Evolutionary conservation across 1,284 basidiomycete genomes (phyloP).

Genomic region (Coniferiporia sulphurascens): DNA sequence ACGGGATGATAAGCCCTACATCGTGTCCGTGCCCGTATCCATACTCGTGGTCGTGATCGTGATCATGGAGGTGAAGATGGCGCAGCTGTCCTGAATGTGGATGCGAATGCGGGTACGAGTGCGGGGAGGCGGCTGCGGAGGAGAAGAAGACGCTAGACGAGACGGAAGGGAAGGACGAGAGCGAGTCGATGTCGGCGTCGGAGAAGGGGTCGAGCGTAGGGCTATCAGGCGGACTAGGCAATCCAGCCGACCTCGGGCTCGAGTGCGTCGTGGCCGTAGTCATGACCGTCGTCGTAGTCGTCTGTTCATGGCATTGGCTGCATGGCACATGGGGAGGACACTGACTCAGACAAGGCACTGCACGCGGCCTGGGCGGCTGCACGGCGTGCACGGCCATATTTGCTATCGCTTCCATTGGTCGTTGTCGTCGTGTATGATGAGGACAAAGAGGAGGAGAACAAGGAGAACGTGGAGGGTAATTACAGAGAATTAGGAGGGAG

Average conservation of each 20-base stretch:
- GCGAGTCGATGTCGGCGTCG: conserved; percentile 36
- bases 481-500: neutral
- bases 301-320: conserved; percentile 4
- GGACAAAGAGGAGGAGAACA: neutral
- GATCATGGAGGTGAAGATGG: conserved; percentile 25
- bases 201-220: conserved; percentile 30
- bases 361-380: neutral
- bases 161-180: conserved; percentile 67
- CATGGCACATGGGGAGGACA: neutral
- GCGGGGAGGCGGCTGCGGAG: conserved; percentile 58
- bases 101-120: conserved; percentile 32
- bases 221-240: conserved; percentile 52
- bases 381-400: neutral
- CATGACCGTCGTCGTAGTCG: conserved; percentile 19
- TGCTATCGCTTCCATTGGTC: neutral
- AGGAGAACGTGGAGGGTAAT: neutral
- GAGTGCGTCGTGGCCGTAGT: conserved; percentile 26
- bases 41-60: neutral
- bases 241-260: conserved; percentile 42
- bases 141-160: conserved; percentile 76
- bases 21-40: conserved; percentile 32
- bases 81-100: conserved; percentile 20
- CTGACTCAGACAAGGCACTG: neutral
- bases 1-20: conserved; percentile 61
- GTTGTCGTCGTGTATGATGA: neutral